These are phyloP conservation scores for Calonectria fujianensis DNA, from an alignment of 2,329 filamentous ascomycete genomes.

Conservation along the genomic window DNA sequence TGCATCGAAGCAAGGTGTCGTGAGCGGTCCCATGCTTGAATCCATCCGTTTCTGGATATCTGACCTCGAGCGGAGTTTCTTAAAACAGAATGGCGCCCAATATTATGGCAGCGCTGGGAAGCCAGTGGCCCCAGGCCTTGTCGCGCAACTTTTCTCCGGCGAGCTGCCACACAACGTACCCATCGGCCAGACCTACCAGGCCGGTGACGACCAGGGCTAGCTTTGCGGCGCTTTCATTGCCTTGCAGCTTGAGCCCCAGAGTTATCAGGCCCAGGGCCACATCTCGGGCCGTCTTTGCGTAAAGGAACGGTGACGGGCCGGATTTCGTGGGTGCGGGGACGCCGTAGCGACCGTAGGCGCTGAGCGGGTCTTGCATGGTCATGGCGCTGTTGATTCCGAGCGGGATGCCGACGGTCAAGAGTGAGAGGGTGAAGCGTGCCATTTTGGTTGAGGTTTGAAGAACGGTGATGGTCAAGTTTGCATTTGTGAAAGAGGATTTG, in stretches of 20 bases:
- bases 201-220: constrained; percentile 13
- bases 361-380: constrained; percentile 10
- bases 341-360: neutral
- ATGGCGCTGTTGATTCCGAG: neutral
- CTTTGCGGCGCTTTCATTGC: constrained; percentile 15
- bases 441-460: neutral
- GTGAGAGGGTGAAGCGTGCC: constrained; percentile 3
- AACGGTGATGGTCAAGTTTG: neutral
- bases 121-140: constrained; percentile 19
- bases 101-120: constrained; percentile 11
- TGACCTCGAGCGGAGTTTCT: too few species aligned
- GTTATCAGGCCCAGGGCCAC: neutral
- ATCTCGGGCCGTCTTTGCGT: constrained; percentile 6
- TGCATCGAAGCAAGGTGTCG: neutral
- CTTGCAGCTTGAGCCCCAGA: constrained; percentile 18
- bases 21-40: neutral
- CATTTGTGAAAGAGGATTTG: neutral
- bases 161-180: neutral
- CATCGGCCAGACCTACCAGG: constrained; percentile 1
- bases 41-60: neutral
- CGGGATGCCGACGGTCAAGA: neutral
- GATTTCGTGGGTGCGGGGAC: neutral
- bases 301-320: neutral
- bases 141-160: neutral
- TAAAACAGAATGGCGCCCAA: constrained; percentile 4